These are phyloP conservation scores for Fusarium newnesense DNA, from an alignment of 2,329 filamentous ascomycete genomes.

Conservation along the genomic window DNA sequence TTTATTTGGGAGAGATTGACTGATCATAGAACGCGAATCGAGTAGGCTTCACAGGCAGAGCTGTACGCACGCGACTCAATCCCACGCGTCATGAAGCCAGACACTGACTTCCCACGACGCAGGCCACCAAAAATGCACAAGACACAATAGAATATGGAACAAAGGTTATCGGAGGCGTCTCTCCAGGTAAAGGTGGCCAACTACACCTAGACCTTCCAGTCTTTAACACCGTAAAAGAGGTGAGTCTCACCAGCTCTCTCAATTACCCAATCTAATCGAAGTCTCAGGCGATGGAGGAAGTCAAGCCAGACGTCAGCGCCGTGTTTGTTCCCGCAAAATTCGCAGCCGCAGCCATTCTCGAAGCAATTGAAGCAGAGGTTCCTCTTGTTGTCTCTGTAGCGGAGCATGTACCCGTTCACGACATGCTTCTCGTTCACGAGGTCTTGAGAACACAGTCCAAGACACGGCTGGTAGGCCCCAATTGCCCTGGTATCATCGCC, in stretches of 20 bases:
- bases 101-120: background rate
- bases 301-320: constrained; percentile 72
- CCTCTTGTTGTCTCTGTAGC: constrained; percentile 82
- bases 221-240: constrained; percentile 49
- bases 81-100: background rate
- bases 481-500: constrained; percentile 83
- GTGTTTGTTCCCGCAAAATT: constrained; percentile 78
- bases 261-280: background rate
- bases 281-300: constrained; percentile 46
- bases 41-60: constrained; percentile 52
- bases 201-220: constrained; percentile 50
- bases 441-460: constrained; percentile 77
- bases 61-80: constrained; percentile 38
- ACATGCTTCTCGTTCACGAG: constrained; percentile 76
- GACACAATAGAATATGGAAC: constrained; percentile 54
- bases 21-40: background rate
- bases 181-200: constrained; percentile 49
- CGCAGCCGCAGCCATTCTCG: constrained; percentile 75
- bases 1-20: background rate
- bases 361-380: constrained; percentile 81
- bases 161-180: constrained; percentile 52
- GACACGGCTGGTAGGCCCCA: constrained; percentile 81
- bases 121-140: constrained; percentile 52
- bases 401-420: constrained; percentile 82
- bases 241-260: background rate